Base-by-base conservation (phyloP, 352 stramenopile genomes). In the Phytophthora crassamura region DNA sequence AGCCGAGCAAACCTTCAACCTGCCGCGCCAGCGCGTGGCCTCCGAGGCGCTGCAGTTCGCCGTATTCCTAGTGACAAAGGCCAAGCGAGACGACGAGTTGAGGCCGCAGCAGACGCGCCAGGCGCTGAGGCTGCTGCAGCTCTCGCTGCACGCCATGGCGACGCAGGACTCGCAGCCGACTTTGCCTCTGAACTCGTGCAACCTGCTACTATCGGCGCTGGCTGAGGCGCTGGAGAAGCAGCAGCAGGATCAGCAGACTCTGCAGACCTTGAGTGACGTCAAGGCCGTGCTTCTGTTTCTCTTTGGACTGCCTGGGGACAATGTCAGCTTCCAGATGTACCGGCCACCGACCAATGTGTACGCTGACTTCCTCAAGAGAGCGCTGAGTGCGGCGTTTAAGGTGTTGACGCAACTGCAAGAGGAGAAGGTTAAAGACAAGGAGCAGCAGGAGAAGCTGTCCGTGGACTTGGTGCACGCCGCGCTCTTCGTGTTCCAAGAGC, bases 281-380 rank as follows among this genome's bases (percentile, higher is more conserved):
- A 81, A 80, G 42, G 65, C 78, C 39, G 80, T 91, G 32, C 81
- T 94, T 16, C 36, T 78, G 2, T 89, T 82, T 35, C 72, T 95
- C 0, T 95, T 95, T 50, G 81, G 77, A 0, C 76, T 93, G 18
- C 47, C 69, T 5, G 34, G 34, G 2, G 46, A 60, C 25, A 59
- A 64, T 7, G 61, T 69, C 3, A 84, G 51, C 41, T 95, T 95
- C 53, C 78, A 85, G 40, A 80, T 91, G 59, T 95, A 93, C 62
- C 86, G 88, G 16, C 87, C 87, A 6, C 84, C 84, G 2, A 92
- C 85, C 14, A 93, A 94, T 40, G 84, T 92, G 48, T 95, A 78
- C 41, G 67, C 82, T 8, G 75, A 79, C 12, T 94, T 95, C 42
- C 67, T 95, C 45, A 81, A 92, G 41, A 67, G 70, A 50, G 61